Conservation (phyloP, 768 basidiomycete species). For the Cystofilobasidium capitatum region DNA sequence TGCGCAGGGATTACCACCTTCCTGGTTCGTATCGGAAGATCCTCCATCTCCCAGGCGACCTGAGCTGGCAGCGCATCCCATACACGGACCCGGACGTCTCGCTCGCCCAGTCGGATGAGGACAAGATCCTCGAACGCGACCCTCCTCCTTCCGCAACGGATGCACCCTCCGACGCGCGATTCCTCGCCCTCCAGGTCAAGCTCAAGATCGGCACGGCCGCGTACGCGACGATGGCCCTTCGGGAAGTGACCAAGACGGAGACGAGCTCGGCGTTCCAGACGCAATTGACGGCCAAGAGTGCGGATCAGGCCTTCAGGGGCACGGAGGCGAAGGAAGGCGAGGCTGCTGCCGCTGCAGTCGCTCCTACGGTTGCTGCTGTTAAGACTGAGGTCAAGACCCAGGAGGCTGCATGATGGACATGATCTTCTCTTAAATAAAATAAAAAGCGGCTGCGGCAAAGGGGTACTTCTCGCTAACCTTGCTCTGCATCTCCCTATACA, state of each 20-base stretch:
- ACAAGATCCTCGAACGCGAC: slow-evolving; percentile 72
- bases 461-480: too few species aligned
- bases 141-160: slow-evolving; percentile 43
- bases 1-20: slow-evolving; percentile 72
- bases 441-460: too few species aligned
- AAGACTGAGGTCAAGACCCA: too few species aligned
- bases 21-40: slow-evolving; percentile 90
- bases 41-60: slow-evolving; percentile 67
- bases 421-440: too few species aligned
- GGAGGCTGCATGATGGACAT: too few species aligned
- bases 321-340: slow-evolving; percentile 34
- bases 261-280: slow-evolving; percentile 86
- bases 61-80: slow-evolving; percentile 69
- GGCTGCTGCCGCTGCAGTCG: background rate
- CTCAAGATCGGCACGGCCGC: slow-evolving; percentile 80
- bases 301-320: slow-evolving; percentile 72
- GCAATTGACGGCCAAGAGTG: slow-evolving; percentile 62
- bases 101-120: slow-evolving; percentile 91
- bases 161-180: slow-evolving; percentile 39
- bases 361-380: background rate
- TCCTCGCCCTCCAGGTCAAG: slow-evolving; percentile 75
- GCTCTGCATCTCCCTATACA: too few species aligned
- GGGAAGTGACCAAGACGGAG: slow-evolving; percentile 89
- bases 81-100: slow-evolving; percentile 92
- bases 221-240: slow-evolving; percentile 96